phyloP scores from a whole-genome alignment of 2,329 filamentous ascomycete species.

The Ophiostoma tasmaniense region DNA sequence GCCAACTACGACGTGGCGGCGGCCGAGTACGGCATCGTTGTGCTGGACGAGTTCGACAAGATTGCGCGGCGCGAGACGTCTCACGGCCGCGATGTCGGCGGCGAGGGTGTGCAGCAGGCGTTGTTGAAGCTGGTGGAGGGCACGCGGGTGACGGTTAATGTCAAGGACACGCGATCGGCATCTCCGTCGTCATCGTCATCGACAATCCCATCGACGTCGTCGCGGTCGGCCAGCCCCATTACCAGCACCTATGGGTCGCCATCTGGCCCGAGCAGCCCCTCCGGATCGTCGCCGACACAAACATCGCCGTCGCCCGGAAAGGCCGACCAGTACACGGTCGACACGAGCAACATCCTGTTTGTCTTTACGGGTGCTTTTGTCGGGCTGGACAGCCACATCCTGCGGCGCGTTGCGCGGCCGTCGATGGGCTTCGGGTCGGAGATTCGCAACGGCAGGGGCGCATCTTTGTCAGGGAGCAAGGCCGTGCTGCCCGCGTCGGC shows the following conservation, averaged over 20 bases:
- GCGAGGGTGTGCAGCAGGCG: slow-evolving; percentile 94
- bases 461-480: slow-evolving; percentile 39
- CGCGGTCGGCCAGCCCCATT: slow-evolving; percentile 41
- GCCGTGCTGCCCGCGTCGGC: slow-evolving; percentile 57
- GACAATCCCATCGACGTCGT: slow-evolving; percentile 34
- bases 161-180: slow-evolving; percentile 60
- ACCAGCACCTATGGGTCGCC: slow-evolving; percentile 44
- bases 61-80: slow-evolving; percentile 80
- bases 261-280: slow-evolving; percentile 27
- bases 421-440: slow-evolving; percentile 89
- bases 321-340: slow-evolving; percentile 61
- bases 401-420: slow-evolving; percentile 75
- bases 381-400: slow-evolving; percentile 76
- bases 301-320: slow-evolving; percentile 40
- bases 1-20: slow-evolving; percentile 80
- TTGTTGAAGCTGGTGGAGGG: slow-evolving; percentile 93
- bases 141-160: slow-evolving; percentile 83
- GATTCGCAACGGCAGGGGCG: slow-evolving; percentile 50
- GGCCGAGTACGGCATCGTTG: slow-evolving; percentile 86
- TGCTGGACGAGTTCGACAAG: slow-evolving; percentile 95
- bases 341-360: slow-evolving; percentile 94
- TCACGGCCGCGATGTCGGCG: slow-evolving; percentile 88
- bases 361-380: slow-evolving; percentile 95
- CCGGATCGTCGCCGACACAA: slow-evolving; percentile 33
- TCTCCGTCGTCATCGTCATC: slow-evolving; percentile 26